Evolutionary conservation across 2,329 filamentous ascomycete genomes (phyloP).

Genomic region (Balansia obtecta): DNA sequence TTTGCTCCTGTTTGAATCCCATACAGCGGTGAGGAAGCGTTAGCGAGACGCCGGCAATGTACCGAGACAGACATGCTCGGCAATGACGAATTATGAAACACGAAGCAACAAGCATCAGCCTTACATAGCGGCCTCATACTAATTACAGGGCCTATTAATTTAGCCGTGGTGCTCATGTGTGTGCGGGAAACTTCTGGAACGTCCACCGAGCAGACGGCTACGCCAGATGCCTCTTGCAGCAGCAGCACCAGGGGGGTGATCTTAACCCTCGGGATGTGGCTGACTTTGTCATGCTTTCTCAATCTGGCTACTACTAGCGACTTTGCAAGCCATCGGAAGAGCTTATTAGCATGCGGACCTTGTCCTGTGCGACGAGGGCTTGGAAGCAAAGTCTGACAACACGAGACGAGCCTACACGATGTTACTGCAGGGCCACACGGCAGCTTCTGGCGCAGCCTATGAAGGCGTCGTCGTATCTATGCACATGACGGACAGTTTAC

Average conservation of each 20-base stretch:
- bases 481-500: slow-evolving; percentile 1
- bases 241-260: neutral
- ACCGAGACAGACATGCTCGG: slow-evolving; percentile 2
- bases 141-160: neutral
- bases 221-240: neutral
- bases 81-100: slow-evolving; percentile 1
- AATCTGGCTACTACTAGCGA: slow-evolving; percentile 7
- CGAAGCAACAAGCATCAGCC: neutral
- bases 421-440: slow-evolving; percentile 1
- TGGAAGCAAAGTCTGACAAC: neutral
- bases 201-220: neutral
- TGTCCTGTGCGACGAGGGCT: slow-evolving; percentile 4
- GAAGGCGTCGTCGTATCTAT: slow-evolving; percentile 1
- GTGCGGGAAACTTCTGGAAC: slow-evolving; percentile 1
- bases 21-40: neutral
- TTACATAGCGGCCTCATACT: neutral
- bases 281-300: slow-evolving; percentile 2
- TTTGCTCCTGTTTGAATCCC: neutral
- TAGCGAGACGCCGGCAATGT: slow-evolving; percentile 3
- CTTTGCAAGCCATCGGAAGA: slow-evolving; percentile 4
- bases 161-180: neutral
- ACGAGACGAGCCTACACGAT: slow-evolving; percentile 2
- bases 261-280: neutral
- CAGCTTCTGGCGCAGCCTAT: neutral
- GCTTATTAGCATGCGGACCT: slow-evolving; percentile 3